phyloP scores from a whole-genome alignment of 1,284 basidiomycete species.

The Phaffia rhodozyma region DNA sequence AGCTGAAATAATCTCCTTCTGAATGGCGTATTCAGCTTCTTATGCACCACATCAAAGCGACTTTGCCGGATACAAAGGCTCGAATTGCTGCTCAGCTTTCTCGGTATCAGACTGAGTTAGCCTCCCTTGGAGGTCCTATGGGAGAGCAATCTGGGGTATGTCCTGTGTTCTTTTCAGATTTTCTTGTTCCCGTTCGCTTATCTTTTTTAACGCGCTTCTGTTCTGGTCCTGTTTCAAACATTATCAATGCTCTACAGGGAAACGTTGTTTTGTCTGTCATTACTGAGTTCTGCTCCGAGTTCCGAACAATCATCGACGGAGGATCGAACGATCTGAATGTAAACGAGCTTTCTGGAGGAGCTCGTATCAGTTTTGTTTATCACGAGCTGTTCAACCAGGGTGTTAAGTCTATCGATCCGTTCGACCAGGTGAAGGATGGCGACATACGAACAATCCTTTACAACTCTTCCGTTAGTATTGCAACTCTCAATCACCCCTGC shows the following conservation, averaged over 20 bases:
- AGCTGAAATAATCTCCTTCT: conserved; percentile 2
- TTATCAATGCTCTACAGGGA: conserved; percentile 27
- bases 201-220: neutral
- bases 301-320: conserved; percentile 91
- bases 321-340: conserved; percentile 88
- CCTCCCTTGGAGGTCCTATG: conserved; percentile 70
- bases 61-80: conserved; percentile 91
- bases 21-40: conserved; percentile 46
- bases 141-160: conserved; percentile 66
- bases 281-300: conserved; percentile 93
- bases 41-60: conserved; percentile 95
- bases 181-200: neutral
- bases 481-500: neutral
- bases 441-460: conserved; percentile 92
- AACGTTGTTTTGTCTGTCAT: conserved; percentile 89
- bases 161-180: neutral
- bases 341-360: conserved; percentile 93
- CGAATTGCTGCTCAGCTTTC: conserved; percentile 76
- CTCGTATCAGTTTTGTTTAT: conserved; percentile 95
- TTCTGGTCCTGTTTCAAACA: neutral
- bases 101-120: conserved; percentile 76
- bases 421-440: conserved; percentile 95
- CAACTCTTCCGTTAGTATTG: conserved; percentile 74
- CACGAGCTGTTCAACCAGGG: conserved; percentile 97
- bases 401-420: conserved; percentile 89